Percentiles rank a stretch among this genome's conserved stretches.
phyloP scores from a whole-genome alignment of 371 early-diverging fungal genomes.

The Apophysomyces variabilis region DNA sequence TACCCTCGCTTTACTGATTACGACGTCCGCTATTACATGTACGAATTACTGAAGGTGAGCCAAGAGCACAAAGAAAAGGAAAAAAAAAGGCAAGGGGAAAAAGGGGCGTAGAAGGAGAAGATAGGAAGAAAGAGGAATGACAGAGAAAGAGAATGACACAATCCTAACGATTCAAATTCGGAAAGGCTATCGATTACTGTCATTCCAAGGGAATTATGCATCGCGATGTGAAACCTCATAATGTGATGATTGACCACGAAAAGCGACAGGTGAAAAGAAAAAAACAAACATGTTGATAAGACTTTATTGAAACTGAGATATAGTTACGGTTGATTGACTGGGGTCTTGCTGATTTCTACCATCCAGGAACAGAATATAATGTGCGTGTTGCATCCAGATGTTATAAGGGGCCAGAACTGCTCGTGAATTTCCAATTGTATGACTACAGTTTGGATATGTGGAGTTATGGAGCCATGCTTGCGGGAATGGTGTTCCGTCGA shows the following conservation, averaged over 20 bases:
- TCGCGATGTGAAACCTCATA: conserved; percentile 99
- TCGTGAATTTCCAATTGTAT: conserved; percentile 98
- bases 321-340: conserved; percentile 98
- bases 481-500: conserved; percentile 97
- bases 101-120: not conserved
- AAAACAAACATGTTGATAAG: conserved; percentile 18
- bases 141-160: not conserved
- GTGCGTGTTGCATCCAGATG: conserved; percentile 99
- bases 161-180: not conserved
- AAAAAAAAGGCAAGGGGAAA: not conserved
- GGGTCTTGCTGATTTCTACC: conserved; percentile 99
- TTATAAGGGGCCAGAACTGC: conserved; percentile 99
- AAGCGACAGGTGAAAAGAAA: conserved; percentile 72
- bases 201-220: conserved; percentile 99
- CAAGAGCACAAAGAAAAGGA: not conserved
- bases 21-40: conserved; percentile 97
- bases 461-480: conserved; percentile 99
- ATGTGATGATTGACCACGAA: conserved; percentile 99
- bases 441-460: conserved; percentile 99
- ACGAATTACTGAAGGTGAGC: conserved; percentile 90
- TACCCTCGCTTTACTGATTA: conserved; percentile 85
- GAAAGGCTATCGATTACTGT: conserved; percentile 93
- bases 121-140: not conserved
- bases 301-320: conserved; percentile 11
- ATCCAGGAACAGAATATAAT: conserved; percentile 97